Conservation (phyloP, 768 basidiomycete genomes). For the Lenzites betulinus region DNA sequence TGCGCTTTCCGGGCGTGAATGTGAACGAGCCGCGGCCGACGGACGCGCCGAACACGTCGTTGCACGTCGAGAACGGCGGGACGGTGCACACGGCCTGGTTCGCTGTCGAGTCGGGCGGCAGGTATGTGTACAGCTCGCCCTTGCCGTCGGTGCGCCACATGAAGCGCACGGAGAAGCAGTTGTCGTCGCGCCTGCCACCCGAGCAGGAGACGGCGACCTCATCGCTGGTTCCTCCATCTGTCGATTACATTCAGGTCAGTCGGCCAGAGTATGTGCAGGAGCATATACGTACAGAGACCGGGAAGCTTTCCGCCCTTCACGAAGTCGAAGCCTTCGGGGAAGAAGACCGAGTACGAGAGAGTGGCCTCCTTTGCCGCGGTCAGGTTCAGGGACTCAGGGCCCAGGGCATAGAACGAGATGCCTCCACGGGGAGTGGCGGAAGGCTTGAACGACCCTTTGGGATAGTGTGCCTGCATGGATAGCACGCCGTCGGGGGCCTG, state of each 20-base stretch:
- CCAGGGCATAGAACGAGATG: slow-evolving; percentile 72
- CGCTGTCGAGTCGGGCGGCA: slow-evolving; percentile 46
- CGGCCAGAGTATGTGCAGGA: no score
- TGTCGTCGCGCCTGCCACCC: slow-evolving; percentile 59
- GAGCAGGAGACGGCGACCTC: slow-evolving; percentile 58
- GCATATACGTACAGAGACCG: slow-evolving; percentile 71
- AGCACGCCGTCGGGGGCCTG: slow-evolving; percentile 27
- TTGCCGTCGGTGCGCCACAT: slow-evolving; percentile 63
- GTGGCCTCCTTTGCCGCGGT: slow-evolving; percentile 66
- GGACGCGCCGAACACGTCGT: slow-evolving; percentile 64
- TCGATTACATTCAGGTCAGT: no score
- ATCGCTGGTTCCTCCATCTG: slow-evolving; percentile 36
- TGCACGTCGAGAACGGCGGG: slow-evolving; percentile 53
- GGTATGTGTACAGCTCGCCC: slow-evolving; percentile 50
- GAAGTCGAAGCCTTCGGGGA: slow-evolving; percentile 63
- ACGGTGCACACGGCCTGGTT: slow-evolving; percentile 55
- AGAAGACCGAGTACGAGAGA: slow-evolving; percentile 62
- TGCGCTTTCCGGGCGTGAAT: slow-evolving; percentile 67
- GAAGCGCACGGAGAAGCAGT: slow-evolving; percentile 67
- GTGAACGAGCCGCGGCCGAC: slow-evolving; percentile 70
- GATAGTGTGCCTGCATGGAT: slow-evolving; percentile 30
- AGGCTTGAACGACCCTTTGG: slow-evolving; percentile 58
- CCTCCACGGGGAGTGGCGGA: slow-evolving; percentile 53
- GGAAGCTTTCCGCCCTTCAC: slow-evolving; percentile 72
- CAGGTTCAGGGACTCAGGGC: slow-evolving; percentile 52